Evolutionary conservation across 1,284 basidiomycete species (phyloP).

Genomic region (Malassezia brasiliensis): DNA sequence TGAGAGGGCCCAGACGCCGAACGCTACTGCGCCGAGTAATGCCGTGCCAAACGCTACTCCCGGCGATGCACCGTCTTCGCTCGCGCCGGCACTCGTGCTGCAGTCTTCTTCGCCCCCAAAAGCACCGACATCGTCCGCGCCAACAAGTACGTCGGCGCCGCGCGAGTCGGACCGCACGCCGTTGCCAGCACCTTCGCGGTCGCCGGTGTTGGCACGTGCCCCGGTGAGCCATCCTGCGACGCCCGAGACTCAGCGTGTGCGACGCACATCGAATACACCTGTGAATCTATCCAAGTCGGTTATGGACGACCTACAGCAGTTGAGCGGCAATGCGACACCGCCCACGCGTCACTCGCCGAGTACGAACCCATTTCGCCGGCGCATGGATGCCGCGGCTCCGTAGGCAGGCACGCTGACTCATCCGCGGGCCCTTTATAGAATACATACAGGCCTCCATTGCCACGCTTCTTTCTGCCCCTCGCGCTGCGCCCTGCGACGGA

Average conservation of each 20-base stretch:
- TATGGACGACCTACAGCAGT: not conserved
- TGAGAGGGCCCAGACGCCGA: no score
- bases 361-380: not conserved
- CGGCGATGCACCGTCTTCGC: no score
- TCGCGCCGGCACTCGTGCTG: no score
- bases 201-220: no score
- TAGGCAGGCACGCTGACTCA: slow-evolving; percentile 3
- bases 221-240: not conserved
- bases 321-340: not conserved
- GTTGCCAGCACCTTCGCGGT: no score
- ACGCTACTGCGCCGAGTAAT: no score
- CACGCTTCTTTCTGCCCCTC: slow-evolving; percentile 1
- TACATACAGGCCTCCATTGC: slow-evolving; percentile 10
- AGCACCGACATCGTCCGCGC: no score
- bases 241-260: not conserved
- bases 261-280: not conserved
- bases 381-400: not conserved
- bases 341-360: not conserved
- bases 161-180: no score
- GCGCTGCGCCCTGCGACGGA: slow-evolving; percentile 3
- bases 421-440: not conserved
- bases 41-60: no score
- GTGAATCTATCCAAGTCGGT: not conserved
- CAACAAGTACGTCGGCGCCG: no score
- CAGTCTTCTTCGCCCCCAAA: no score